Conservation (phyloP, 1,139 yeast genomes). For the Pichia kudriavzevii region DNA sequence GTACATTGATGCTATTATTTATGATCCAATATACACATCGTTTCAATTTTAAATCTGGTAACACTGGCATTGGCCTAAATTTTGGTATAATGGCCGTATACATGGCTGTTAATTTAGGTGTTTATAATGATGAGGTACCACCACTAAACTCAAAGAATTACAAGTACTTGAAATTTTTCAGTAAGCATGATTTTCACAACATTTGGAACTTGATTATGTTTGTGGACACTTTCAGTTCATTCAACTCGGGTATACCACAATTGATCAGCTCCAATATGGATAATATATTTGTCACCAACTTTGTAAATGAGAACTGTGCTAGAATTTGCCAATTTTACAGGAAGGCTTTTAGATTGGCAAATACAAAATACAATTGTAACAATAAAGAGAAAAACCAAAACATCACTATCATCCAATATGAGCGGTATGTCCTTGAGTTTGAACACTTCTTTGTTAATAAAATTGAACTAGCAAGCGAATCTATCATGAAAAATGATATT, state of each 20-base stretch:
- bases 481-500: slow-evolving; percentile 10
- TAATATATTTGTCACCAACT: slow-evolving; percentile 5
- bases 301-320: slow-evolving; percentile 8
- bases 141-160: slow-evolving; percentile 1
- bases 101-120: slow-evolving; percentile 22
- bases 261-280: slow-evolving; percentile 12
- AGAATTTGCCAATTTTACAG: slow-evolving; percentile 14
- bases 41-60: slow-evolving; percentile 18
- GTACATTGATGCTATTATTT: slow-evolving; percentile 17
- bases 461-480: slow-evolving; percentile 9
- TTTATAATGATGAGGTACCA: slow-evolving; percentile 13
- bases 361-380: background rate
- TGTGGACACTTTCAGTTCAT: slow-evolving; percentile 20
- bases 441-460: slow-evolving; percentile 14
- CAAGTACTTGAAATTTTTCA: slow-evolving; percentile 9
- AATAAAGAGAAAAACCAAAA: background rate
- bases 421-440: slow-evolving; percentile 16
- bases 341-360: slow-evolving; percentile 13
- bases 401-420: slow-evolving; percentile 14
- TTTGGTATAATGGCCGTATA: slow-evolving; percentile 17
- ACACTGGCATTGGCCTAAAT: slow-evolving; percentile 15
- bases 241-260: slow-evolving; percentile 20
- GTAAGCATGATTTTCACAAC: slow-evolving; percentile 16
- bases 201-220: slow-evolving; percentile 17
- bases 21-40: slow-evolving; percentile 17